Conservation (phyloP, 78 protist genomes). For the Polysphondylium violaceum region DNA sequence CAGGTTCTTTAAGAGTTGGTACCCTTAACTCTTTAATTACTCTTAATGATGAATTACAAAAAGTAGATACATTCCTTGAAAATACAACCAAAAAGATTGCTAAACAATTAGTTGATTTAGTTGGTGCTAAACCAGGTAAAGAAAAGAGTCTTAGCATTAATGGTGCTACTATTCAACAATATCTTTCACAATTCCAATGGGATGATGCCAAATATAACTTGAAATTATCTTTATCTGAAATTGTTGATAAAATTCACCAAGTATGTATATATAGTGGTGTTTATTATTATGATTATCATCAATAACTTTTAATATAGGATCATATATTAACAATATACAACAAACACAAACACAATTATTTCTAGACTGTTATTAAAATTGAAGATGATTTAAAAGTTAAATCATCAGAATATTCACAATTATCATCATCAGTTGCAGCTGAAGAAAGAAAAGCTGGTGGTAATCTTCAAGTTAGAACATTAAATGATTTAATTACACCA, state of each 20-base stretch:
- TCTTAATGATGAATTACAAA: slow-evolving; percentile 76
- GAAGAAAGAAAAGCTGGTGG: slow-evolving; percentile 83
- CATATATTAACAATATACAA: neutral
- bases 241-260: slow-evolving; percentile 47
- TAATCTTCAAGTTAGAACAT: slow-evolving; percentile 65
- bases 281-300: neutral
- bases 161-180: slow-evolving; percentile 59
- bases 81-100: slow-evolving; percentile 58
- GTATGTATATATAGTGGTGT: neutral
- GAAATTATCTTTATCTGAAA: slow-evolving; percentile 63
- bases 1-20: slow-evolving; percentile 82
- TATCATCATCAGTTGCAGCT: slow-evolving; percentile 55
- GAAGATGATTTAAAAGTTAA: slow-evolving; percentile 75
- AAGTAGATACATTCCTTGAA: slow-evolving; percentile 70
- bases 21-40: slow-evolving; percentile 76
- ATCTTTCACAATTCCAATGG: slow-evolving; percentile 62
- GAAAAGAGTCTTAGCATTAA: slow-evolving; percentile 65
- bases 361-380: slow-evolving; percentile 51
- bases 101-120: slow-evolving; percentile 64
- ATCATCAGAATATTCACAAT: slow-evolving; percentile 29
- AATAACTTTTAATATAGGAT: neutral
- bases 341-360: neutral
- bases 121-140: slow-evolving; percentile 72
- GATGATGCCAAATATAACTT: slow-evolving; percentile 79
- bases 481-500: slow-evolving; percentile 40